Percentiles rank a stretch among this genome's conserved stretches.
Conservation (phyloP, 2,329 filamentous ascomycete species). For the Berkeleyomyces rouxiae region DNA sequence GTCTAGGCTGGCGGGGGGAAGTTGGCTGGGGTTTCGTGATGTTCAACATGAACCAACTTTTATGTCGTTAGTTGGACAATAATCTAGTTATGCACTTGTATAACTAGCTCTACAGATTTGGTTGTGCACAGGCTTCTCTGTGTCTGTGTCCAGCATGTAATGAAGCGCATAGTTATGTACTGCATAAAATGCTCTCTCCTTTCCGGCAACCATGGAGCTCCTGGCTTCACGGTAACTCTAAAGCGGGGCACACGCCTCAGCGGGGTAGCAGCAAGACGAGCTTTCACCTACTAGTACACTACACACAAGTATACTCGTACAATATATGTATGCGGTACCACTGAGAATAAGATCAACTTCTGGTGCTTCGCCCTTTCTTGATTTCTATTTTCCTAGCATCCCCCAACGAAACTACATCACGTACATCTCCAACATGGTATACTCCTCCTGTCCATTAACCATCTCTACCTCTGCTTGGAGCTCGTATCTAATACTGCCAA, state of each 20-base stretch:
- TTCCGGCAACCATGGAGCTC: neutral
- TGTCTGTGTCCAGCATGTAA: too few species aligned
- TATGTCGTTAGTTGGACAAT: too few species aligned
- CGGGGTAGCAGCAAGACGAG: constrained; percentile 2
- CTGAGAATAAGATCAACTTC: neutral
- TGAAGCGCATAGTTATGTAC: too few species aligned
- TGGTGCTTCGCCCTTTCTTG: neutral
- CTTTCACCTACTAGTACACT: neutral
- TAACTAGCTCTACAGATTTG: too few species aligned
- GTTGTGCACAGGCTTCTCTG: too few species aligned
- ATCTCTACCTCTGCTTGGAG: neutral
- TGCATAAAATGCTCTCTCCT: too few species aligned
- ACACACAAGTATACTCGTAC: neutral
- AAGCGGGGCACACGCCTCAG: neutral
- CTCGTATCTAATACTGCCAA: neutral
- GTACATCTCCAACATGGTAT: neutral
- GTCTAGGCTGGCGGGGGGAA: too few species aligned
- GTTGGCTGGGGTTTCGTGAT: too few species aligned
- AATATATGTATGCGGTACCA: neutral
- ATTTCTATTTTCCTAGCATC: neutral
- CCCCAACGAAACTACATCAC: neutral
- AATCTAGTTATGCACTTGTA: too few species aligned
- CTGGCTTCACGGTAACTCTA: constrained; percentile 1
- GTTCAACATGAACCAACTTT: too few species aligned
- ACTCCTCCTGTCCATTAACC: neutral